Evolutionary conservation across 2,329 filamentous ascomycete species (phyloP).

Genomic region (Grosmannia penicillata): DNA sequence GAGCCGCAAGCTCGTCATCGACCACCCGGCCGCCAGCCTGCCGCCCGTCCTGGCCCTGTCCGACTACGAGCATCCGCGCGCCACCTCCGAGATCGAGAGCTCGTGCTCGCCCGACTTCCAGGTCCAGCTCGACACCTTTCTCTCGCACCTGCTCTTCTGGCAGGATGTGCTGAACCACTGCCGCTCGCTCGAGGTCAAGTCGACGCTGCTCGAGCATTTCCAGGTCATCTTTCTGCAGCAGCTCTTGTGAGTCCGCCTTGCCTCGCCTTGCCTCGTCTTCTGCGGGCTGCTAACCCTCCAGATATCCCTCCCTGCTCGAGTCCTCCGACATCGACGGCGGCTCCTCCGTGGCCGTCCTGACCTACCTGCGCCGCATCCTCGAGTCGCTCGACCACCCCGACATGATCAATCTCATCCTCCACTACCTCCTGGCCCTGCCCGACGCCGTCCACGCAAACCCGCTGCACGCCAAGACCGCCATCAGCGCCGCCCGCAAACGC

Average conservation of each 20-base stretch:
- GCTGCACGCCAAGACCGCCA: slow-evolving; percentile 23
- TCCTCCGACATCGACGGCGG: slow-evolving; percentile 95
- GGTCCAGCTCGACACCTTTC: slow-evolving; percentile 79
- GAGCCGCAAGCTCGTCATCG: slow-evolving; percentile 66
- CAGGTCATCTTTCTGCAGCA: slow-evolving; percentile 94
- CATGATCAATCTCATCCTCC: slow-evolving; percentile 83
- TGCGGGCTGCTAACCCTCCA: slow-evolving; percentile 18
- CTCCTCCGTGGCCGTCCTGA: slow-evolving; percentile 89
- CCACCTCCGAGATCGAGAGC: slow-evolving; percentile 56
- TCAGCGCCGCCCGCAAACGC: slow-evolving; percentile 60
- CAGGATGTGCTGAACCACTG: slow-evolving; percentile 97
- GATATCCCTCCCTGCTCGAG: slow-evolving; percentile 88
- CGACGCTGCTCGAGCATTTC: slow-evolving; percentile 89
- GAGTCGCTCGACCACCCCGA: slow-evolving; percentile 87
- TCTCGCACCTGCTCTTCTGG: slow-evolving; percentile 94
- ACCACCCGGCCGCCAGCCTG: slow-evolving; percentile 58
- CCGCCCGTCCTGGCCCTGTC: slow-evolving; percentile 79
- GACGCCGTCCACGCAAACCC: slow-evolving; percentile 29
- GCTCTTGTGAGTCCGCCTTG: slow-evolving; percentile 48
- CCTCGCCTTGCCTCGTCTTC: not conserved
- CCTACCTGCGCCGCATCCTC: slow-evolving; percentile 79
- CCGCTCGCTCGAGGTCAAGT: slow-evolving; percentile 78
- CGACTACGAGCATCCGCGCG: slow-evolving; percentile 65
- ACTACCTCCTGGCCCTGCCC: slow-evolving; percentile 76
- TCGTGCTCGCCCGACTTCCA: slow-evolving; percentile 64